Evolutionary conservation across 768 basidiomycete species (phyloP).

Genomic region (Termitomyces titanicus): DNA sequence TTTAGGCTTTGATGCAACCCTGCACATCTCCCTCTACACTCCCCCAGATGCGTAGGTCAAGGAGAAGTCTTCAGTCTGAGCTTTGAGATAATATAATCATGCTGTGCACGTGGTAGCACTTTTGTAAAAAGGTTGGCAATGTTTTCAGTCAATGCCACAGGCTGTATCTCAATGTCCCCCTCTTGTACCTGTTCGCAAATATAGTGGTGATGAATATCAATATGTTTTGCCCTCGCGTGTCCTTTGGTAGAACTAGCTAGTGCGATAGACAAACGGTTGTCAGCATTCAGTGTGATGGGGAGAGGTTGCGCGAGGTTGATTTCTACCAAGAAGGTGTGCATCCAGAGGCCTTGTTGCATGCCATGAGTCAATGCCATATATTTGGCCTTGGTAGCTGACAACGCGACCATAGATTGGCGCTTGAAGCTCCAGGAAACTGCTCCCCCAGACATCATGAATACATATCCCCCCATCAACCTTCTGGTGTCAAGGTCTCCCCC

Average conservation of each 20-base stretch:
- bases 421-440: slow-evolving; percentile 22
- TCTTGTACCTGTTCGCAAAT: not conserved
- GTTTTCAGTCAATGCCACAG: not conserved
- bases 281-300: slow-evolving; percentile 16
- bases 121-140: not conserved
- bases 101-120: not conserved
- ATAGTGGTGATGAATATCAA: not conserved
- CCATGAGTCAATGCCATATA: slow-evolving; percentile 26
- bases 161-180: not conserved
- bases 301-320: slow-evolving; percentile 12
- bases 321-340: slow-evolving; percentile 23
- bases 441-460: slow-evolving; percentile 20
- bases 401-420: not conserved
- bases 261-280: slow-evolving; percentile 19
- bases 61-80: no score
- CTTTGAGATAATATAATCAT: not conserved
- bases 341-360: slow-evolving; percentile 29
- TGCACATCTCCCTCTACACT: no score
- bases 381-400: not conserved
- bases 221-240: no score
- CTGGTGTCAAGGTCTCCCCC: slow-evolving; percentile 20
- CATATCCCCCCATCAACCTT: slow-evolving; percentile 21
- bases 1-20: no score
- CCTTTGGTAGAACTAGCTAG: not conserved
- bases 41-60: no score